These are phyloP conservation scores for Sindora glabra DNA, from an alignment of 306 rosid species.

Conservation along the genomic window DNA sequence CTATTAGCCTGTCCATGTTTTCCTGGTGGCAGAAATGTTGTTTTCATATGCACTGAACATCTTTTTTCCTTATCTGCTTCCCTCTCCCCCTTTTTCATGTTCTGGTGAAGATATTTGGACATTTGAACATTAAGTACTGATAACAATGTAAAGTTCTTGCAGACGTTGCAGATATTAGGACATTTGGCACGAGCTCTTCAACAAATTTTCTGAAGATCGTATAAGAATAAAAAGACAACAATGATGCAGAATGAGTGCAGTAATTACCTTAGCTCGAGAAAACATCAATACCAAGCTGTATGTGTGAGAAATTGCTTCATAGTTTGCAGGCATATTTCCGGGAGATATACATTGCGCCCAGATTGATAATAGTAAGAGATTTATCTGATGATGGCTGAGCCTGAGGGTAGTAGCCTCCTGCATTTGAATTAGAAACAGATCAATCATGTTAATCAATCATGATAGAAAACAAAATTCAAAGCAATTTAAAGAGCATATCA, in stretches of 20 bases:
- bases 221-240: conserved; percentile 1
- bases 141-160: not conserved
- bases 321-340: conserved; percentile 70
- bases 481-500: not conserved
- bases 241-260: not conserved
- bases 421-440: conserved; percentile 9
- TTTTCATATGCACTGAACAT: not conserved
- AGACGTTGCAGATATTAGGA: not conserved
- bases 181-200: no score
- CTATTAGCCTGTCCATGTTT: not conserved
- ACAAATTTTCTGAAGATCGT: conserved; percentile 18
- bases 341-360: conserved; percentile 74
- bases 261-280: conserved; percentile 74
- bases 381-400: conserved; percentile 72
- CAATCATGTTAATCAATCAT: conserved; percentile 1
- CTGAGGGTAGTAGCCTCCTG: conserved; percentile 57
- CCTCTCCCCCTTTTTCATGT: not conserved
- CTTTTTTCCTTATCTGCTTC: not conserved
- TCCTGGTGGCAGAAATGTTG: not conserved
- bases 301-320: conserved; percentile 87
- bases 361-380: conserved; percentile 69
- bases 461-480: not conserved
- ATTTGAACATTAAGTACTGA: conserved; percentile 2
- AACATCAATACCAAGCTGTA: conserved; percentile 69
- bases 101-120: not conserved